Percentiles rank a stretch among this genome's conserved stretches.
Evolutionary conservation across 805 yeast genomes (phyloP).

Genomic region (Candida pseudofarinosa): DNA sequence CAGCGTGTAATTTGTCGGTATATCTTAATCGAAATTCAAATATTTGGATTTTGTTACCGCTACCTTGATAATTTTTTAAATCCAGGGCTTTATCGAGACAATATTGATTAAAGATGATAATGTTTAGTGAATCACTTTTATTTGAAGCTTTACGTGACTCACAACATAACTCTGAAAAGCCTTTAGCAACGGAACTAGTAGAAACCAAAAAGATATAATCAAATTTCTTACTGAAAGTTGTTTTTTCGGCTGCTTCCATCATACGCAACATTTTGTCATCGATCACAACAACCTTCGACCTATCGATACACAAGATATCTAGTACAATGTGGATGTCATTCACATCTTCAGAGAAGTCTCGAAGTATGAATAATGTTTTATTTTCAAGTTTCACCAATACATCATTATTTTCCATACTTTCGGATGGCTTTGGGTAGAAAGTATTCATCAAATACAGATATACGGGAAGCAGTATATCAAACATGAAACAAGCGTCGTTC

Average conservation of each 20-base stretch:
- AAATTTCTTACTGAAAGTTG: background rate
- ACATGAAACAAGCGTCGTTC: slow-evolving; percentile 34
- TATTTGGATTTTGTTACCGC: background rate
- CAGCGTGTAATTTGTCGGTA: background rate
- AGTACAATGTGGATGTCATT: slow-evolving; percentile 36
- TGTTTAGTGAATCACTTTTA: background rate
- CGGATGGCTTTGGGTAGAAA: slow-evolving; percentile 2
- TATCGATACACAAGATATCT: slow-evolving; percentile 16
- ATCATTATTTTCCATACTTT: background rate
- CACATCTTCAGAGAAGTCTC: slow-evolving; percentile 25
- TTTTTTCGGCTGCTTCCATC: background rate
- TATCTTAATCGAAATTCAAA: background rate
- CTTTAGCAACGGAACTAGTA: background rate
- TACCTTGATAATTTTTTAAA: no score
- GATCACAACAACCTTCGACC: background rate
- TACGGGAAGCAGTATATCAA: slow-evolving; percentile 34
- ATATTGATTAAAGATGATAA: background rate
- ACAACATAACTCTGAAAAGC: background rate
- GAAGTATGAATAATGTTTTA: slow-evolving; percentile 25
- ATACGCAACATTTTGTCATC: background rate
- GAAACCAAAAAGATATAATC: background rate
- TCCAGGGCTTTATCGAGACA: background rate
- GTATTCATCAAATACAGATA: slow-evolving; percentile 22
- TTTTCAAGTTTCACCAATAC: slow-evolving; percentile 1
- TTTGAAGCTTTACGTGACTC: background rate